phyloP scores from a whole-genome alignment of 805 yeast genomes.

The Cyberlindnera nakhonratchasimensis region DNA sequence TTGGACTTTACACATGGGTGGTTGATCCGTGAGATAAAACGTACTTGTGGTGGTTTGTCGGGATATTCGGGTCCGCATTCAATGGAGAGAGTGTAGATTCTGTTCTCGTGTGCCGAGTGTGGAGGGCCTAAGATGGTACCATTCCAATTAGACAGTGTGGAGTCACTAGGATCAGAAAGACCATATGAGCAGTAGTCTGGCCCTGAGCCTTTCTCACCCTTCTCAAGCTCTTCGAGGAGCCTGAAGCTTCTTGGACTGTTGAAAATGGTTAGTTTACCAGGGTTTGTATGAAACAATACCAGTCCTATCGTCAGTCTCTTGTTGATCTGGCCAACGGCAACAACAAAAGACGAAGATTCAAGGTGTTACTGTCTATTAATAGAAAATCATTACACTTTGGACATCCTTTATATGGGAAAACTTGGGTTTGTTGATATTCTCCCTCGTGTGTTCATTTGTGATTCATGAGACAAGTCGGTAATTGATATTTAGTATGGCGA shows the following conservation, averaged over 20 bases:
- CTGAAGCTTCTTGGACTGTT: slow-evolving; percentile 88
- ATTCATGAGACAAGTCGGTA: neutral
- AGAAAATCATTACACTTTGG: slow-evolving; percentile 10
- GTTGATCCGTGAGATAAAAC: slow-evolving; percentile 79
- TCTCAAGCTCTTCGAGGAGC: slow-evolving; percentile 91
- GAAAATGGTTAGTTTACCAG: too few species aligned
- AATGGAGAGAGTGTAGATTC: slow-evolving; percentile 81
- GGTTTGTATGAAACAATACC: too few species aligned
- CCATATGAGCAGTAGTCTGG: slow-evolving; percentile 98
- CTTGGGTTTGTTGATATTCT: neutral
- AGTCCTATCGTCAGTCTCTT: neutral
- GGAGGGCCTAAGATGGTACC: slow-evolving; percentile 99
- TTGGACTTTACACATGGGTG: slow-evolving; percentile 76
- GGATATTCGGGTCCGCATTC: slow-evolving; percentile 87
- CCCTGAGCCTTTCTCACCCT: slow-evolving; percentile 96
- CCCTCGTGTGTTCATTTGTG: neutral
- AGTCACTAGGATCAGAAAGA: slow-evolving; percentile 83
- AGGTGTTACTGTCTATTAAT: too few species aligned
- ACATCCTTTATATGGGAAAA: neutral
- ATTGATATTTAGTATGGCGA: too few species aligned
- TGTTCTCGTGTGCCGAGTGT: slow-evolving; percentile 82
- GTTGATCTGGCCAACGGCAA: too few species aligned
- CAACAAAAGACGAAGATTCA: too few species aligned
- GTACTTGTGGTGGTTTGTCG: slow-evolving; percentile 79
- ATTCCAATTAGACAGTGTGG: slow-evolving; percentile 93